Conservation (phyloP, 2,329 filamentous ascomycete species). For the Ascochyta fabae region DNA sequence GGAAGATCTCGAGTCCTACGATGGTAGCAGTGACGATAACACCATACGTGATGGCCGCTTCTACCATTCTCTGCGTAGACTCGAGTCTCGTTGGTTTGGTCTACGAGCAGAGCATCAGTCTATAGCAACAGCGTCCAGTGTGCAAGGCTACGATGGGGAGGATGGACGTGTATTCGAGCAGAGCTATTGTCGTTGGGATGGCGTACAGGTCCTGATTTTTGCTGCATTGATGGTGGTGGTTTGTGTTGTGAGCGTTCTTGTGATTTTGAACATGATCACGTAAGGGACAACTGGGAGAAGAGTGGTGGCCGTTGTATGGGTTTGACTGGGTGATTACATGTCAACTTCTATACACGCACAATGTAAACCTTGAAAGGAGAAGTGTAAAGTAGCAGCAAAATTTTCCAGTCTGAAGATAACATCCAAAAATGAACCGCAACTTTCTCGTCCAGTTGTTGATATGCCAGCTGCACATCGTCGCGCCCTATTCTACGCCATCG, state of each 20-base stretch:
- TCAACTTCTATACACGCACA: no score
- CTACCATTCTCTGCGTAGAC: background rate
- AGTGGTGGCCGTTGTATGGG: no score
- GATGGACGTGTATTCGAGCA: background rate
- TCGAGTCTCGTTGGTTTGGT: background rate
- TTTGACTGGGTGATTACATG: no score
- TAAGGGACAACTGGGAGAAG: background rate
- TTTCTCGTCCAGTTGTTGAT: no score
- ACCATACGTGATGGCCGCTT: background rate
- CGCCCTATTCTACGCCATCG: no score
- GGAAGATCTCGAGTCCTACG: conserved; percentile 5
- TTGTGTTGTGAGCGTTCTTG: background rate
- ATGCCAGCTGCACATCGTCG: no score
- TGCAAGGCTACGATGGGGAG: background rate
- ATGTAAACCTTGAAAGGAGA: no score
- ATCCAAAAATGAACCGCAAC: no score
- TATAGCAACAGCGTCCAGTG: background rate
- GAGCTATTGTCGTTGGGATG: background rate
- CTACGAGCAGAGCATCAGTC: background rate
- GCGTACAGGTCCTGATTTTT: background rate
- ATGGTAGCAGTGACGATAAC: background rate
- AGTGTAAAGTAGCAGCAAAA: no score
- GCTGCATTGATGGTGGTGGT: background rate
- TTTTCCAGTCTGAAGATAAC: no score
- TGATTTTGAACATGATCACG: background rate